Percentiles rank a stretch among this genome's conserved stretches.
phyloP scores from a whole-genome alignment of 31 red algal genomes.

The Endocladia muricata region DNA sequence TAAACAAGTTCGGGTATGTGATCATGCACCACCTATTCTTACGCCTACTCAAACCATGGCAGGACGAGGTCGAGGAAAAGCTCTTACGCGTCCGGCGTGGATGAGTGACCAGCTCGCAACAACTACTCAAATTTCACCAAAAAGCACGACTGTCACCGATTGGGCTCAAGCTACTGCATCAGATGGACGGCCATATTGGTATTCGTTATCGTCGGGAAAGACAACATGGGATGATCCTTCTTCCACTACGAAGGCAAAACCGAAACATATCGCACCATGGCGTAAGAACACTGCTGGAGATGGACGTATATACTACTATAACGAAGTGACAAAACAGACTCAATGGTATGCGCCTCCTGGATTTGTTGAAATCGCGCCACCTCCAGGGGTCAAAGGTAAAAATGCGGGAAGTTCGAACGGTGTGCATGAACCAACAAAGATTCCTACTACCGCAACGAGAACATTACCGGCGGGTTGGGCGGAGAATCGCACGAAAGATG shows the following conservation, averaged over 20 bases:
- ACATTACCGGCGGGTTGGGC: conserved; percentile 37
- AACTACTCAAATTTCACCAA: not conserved
- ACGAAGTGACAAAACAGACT: conserved; percentile 55
- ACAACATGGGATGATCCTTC: conserved; percentile 68
- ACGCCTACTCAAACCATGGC: conserved; percentile 20
- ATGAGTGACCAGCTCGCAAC: conserved; percentile 29
- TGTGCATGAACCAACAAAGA: too few relatives aligned
- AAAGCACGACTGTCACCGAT: conserved; percentile 6
- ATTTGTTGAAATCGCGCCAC: not conserved
- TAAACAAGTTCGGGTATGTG: too few relatives aligned
- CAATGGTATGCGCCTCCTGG: conserved; percentile 68
- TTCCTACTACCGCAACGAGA: not conserved
- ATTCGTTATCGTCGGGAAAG: conserved; percentile 41
- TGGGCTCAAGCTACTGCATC: conserved; percentile 51
- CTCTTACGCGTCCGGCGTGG: conserved; percentile 71
- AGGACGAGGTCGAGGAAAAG: conserved; percentile 61
- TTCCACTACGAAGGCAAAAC: not conserved
- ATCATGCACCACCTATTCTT: too few relatives aligned
- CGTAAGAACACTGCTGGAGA: conserved; percentile 32
- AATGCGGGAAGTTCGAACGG: too few relatives aligned
- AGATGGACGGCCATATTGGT: conserved; percentile 71
- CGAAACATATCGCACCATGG: conserved; percentile 16
- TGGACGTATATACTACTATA: conserved; percentile 78
- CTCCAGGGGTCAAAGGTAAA: not conserved
- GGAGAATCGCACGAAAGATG: conserved; percentile 36